Conservation (phyloP, 2,329 filamentous ascomycete genomes). For the Penicillium sp. region DNA sequence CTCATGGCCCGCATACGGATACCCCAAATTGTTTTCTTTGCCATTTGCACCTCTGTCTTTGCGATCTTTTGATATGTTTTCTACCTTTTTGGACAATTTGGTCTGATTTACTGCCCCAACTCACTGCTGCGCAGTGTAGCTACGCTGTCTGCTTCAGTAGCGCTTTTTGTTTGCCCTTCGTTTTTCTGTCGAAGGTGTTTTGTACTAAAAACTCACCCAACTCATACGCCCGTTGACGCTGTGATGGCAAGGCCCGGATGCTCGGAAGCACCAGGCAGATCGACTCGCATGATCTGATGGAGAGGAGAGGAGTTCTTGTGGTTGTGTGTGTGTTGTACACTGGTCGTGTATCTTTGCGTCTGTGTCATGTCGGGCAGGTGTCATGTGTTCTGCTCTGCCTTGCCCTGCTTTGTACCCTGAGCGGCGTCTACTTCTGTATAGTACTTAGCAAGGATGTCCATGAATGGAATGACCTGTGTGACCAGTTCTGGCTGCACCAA, state of each 20-base stretch:
- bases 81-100: constrained; percentile 11
- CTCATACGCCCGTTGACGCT: background rate
- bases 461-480: constrained; percentile 18
- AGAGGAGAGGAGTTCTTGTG: background rate
- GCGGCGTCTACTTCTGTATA: constrained; percentile 14
- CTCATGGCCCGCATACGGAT: constrained; percentile 6
- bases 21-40: background rate
- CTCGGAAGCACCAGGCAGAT: background rate
- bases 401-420: background rate
- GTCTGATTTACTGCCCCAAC: constrained; percentile 3
- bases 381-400: background rate
- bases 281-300: background rate
- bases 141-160: background rate
- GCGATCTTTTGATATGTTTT: background rate
- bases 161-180: background rate
- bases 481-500: constrained; percentile 16
- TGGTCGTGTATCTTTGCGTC: constrained; percentile 17
- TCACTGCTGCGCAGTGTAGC: constrained; percentile 14
- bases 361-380: constrained; percentile 6
- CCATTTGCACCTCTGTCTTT: constrained; percentile 2
- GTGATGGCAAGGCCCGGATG: background rate
- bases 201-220: background rate
- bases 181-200: background rate
- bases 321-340: constrained; percentile 17
- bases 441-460: constrained; percentile 19